Base-by-base conservation (phyloP, 495 filamentous ascomycete genomes). In the Lasiosphaeria miniovina region DNA sequence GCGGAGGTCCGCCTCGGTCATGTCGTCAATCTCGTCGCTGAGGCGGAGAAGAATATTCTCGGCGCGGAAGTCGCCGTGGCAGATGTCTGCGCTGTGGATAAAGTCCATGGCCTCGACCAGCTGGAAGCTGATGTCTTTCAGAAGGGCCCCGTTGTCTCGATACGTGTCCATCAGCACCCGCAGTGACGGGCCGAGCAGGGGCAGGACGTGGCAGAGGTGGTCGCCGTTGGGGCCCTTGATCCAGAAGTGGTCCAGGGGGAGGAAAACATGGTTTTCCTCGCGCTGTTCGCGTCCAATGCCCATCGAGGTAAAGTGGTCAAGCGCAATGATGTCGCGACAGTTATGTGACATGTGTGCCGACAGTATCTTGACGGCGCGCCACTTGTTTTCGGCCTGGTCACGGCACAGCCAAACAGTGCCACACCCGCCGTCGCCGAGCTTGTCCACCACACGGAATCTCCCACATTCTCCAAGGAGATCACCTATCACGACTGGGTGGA, bases 371-470 rank as follows among this genome's bases (percentile, higher is more conserved):
- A 55, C 35, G 4, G 4, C 53, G 2, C 53, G 53, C 53, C 53
- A 55, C 31, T 33, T 15, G 8, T 31, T 8, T 2, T 0, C 4
- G 7, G 17, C 12, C 15, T 10, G 10, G 1, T 55, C 53, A 4
- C 24, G n/a, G 15, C 36, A 55, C 0, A 84, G 72, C 79, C 77
- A 84, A 60, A 78, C 71, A 4, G 75, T 83, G 8, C 74, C 77
- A 61, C 73, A 80, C 15, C 74, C 74, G 10, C 79, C 76, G 51
- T 68, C 77, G 0, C 77, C 80, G 14, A 82, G 68, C 50, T 82
- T 83, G 61, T 81, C 72, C 8, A 71, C 68, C 57, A 80, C 74
- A 10, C 54, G 60, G 54, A 80, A 83, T 46, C 68, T 58, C 0
- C 57, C 36, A 55, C 58, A 70, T 49, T 4, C 15, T 1, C 15